Evolutionary conservation across 2,329 filamentous ascomycete species (phyloP).

Genomic region (Trichothecium roseum): DNA sequence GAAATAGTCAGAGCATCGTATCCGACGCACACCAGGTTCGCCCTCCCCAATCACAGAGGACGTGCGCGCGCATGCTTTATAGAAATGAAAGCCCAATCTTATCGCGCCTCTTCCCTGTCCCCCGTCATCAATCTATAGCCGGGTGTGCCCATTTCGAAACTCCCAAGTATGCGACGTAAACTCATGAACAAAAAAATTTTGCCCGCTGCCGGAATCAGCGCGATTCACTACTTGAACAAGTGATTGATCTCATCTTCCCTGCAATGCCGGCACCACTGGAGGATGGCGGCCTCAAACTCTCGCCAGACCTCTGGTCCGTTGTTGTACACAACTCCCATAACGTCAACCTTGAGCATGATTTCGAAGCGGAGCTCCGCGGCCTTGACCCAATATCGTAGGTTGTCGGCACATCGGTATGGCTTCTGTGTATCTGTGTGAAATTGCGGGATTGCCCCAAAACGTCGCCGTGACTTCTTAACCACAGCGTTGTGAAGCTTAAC

Average conservation of each 20-base stretch:
- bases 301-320: slow-evolving; percentile 61
- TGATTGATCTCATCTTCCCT: slow-evolving; percentile 65
- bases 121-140: no score
- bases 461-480: slow-evolving; percentile 72
- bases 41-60: no score
- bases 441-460: slow-evolving; percentile 79
- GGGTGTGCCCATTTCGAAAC: no score
- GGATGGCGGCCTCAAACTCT: slow-evolving; percentile 72
- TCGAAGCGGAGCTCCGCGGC: slow-evolving; percentile 93
- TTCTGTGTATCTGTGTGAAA: slow-evolving; percentile 92
- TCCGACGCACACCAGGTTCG: no score
- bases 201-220: no score
- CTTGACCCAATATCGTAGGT: slow-evolving; percentile 92
- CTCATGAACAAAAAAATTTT: no score
- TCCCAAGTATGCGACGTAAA: no score
- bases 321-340: slow-evolving; percentile 76
- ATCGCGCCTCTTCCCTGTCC: no score
- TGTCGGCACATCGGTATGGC: slow-evolving; percentile 88
- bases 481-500: slow-evolving; percentile 84
- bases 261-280: slow-evolving; percentile 74
- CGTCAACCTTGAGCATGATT: slow-evolving; percentile 70
- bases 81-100: no score
- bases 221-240: no score
- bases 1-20: no score
- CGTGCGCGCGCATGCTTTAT: no score